Percentiles rank a stretch among this genome's conserved stretches.
These are phyloP conservation scores for Fusarium sp. DNA, from an alignment of 2,329 filamentous ascomycete genomes.

Conservation along the genomic window DNA sequence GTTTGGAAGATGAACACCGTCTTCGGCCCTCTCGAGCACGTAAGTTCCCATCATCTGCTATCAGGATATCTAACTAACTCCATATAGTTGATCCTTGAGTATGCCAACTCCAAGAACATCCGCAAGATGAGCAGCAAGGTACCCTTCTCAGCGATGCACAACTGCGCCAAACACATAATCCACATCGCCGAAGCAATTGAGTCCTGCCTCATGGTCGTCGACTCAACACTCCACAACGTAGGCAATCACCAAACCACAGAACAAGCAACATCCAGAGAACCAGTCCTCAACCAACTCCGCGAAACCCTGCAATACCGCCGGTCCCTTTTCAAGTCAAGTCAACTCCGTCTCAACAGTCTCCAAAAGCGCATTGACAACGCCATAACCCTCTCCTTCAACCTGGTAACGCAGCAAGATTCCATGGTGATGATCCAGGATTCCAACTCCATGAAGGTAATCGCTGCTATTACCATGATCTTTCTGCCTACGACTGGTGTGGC, in stretches of 20 bases:
- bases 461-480: slow-evolving; percentile 54
- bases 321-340: slow-evolving; percentile 52
- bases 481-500: slow-evolving; percentile 54
- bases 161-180: slow-evolving; percentile 49
- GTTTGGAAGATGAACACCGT: slow-evolving; percentile 49
- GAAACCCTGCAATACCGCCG: slow-evolving; percentile 49
- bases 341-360: slow-evolving; percentile 51
- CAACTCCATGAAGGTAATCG: slow-evolving; percentile 54
- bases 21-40: slow-evolving; percentile 48
- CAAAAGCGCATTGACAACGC: slow-evolving; percentile 52
- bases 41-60: slow-evolving; percentile 7
- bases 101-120: slow-evolving; percentile 41
- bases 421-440: slow-evolving; percentile 52
- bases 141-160: slow-evolving; percentile 47
- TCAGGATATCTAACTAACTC: background rate
- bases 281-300: slow-evolving; percentile 43
- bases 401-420: slow-evolving; percentile 54
- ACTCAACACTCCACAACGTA: slow-evolving; percentile 34
- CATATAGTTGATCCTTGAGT: slow-evolving; percentile 43
- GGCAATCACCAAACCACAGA: slow-evolving; percentile 16
- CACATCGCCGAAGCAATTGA: slow-evolving; percentile 48
- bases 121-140: slow-evolving; percentile 46
- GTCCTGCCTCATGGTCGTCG: slow-evolving; percentile 44
- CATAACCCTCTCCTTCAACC: slow-evolving; percentile 52
- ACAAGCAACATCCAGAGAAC: slow-evolving; percentile 2